Conservation (phyloP, 2,329 filamentous ascomycete genomes). For the Aureobasidium namibiae region DNA sequence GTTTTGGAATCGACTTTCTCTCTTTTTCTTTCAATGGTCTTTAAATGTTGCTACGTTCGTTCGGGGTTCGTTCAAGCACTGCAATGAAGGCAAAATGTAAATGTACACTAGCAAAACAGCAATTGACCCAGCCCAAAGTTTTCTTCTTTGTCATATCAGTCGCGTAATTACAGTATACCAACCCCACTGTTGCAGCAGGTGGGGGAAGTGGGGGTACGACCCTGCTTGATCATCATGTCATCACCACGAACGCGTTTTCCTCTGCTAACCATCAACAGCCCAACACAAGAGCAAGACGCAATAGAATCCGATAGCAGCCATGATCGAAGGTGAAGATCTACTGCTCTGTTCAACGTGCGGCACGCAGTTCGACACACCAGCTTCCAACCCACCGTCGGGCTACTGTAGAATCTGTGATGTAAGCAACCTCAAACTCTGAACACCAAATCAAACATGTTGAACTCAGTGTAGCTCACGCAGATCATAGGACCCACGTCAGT, state of each 20-base stretch:
- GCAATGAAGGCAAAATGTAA: background rate
- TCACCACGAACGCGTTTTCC: background rate
- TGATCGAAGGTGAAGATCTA: conserved; percentile 26
- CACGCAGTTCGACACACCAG: conserved; percentile 55
- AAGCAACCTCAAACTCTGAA: conserved; percentile 20
- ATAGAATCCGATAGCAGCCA: background rate
- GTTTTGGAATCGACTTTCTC: background rate
- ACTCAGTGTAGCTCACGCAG: background rate
- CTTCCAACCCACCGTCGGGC: conserved; percentile 40
- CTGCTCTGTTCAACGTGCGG: conserved; percentile 63
- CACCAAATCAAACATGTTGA: background rate
- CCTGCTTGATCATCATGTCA: background rate
- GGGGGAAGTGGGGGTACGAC: background rate
- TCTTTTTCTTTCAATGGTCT: background rate
- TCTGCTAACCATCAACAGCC: background rate
- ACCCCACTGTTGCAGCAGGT: background rate
- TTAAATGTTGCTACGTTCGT: background rate
- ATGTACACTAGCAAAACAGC: background rate
- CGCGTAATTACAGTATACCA: background rate
- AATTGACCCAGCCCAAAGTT: background rate
- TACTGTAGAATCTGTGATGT: conserved; percentile 72
- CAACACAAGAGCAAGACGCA: background rate
- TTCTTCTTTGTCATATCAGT: background rate
- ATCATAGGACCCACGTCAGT: conserved; percentile 55
- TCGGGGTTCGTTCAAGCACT: background rate